A percentile compares a stretch with the other conserved stretches of the same genome.
These are phyloP conservation scores for Wickerhamiella parazyma DNA, from an alignment of 805 yeast species.

Conservation along the genomic window DNA sequence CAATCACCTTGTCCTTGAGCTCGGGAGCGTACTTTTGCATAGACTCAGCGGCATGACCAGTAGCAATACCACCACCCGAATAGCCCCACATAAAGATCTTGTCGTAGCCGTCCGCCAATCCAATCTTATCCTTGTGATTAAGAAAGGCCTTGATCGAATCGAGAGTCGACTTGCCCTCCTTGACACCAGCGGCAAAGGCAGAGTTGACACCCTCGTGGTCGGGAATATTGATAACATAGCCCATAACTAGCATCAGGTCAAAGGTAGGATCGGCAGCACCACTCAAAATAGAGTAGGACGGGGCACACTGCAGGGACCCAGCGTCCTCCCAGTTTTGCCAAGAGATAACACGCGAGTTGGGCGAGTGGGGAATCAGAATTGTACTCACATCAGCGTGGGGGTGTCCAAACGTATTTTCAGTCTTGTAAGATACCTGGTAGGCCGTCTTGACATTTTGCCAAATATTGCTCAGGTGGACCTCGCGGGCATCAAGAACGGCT, in stretches of 20 bases:
- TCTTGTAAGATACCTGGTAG: conserved; percentile 19
- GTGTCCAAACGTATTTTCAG: conserved; percentile 19
- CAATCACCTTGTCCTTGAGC: conserved; percentile 14
- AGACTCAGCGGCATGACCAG: conserved; percentile 21
- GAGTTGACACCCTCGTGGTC: conserved; percentile 19
- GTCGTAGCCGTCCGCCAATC: conserved; percentile 7
- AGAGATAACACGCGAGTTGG: conserved; percentile 15
- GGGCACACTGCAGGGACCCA: conserved; percentile 18
- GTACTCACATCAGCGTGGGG: conserved; percentile 22
- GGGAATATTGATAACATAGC: conserved; percentile 17
- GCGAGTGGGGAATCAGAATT: conserved; percentile 10
- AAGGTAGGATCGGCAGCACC: conserved; percentile 10
- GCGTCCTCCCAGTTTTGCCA: conserved; percentile 21
- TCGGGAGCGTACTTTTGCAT: conserved; percentile 19
- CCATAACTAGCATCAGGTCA: conserved; percentile 9
- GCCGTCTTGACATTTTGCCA: conserved; percentile 10
- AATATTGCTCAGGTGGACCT: background rate
- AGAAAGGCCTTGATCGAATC: conserved; percentile 22
- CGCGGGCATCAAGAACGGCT: conserved; percentile 2
- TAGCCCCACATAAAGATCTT: conserved; percentile 20
- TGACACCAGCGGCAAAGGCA: conserved; percentile 17
- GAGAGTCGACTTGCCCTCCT: conserved; percentile 21
- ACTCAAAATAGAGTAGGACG: conserved; percentile 17
- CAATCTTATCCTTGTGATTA: conserved; percentile 10
- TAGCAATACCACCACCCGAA: conserved; percentile 19